Conservation (phyloP, 2,329 filamentous ascomycete genomes). For the Arthrobotrys iridis region DNA sequence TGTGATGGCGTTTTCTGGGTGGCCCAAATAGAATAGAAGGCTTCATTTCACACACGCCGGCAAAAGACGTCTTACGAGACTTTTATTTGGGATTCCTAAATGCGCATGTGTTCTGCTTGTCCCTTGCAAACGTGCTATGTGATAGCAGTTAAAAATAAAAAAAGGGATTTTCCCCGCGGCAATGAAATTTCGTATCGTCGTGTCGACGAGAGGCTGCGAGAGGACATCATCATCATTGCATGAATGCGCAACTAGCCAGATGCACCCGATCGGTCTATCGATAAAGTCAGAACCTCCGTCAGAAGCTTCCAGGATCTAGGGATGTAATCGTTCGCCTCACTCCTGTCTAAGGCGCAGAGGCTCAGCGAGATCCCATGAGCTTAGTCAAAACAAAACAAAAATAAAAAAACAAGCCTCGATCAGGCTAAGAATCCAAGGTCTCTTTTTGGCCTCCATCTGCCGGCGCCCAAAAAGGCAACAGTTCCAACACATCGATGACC, state of each 20-base stretch:
- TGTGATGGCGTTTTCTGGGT: conserved; percentile 28
- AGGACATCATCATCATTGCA: conserved; percentile 3
- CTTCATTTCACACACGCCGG: not conserved
- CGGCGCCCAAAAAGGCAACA: conserved; percentile 34
- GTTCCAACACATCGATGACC: conserved; percentile 27
- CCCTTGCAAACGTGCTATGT: not conserved
- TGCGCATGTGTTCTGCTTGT: not conserved
- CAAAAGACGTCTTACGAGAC: not conserved
- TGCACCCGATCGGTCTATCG: not conserved
- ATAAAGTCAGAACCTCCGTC: not conserved
- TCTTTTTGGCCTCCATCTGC: conserved; percentile 18
- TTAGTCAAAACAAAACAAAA: too few relatives aligned
- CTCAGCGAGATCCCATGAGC: not conserved
- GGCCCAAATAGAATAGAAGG: conserved; percentile 1
- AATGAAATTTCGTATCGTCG: not conserved
- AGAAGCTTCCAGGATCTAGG: not conserved
- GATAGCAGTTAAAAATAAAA: too few relatives aligned
- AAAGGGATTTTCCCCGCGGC: not conserved
- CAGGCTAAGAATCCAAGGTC: not conserved
- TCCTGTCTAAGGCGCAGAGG: not conserved
- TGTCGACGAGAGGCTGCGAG: not conserved
- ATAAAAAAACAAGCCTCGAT: not conserved
- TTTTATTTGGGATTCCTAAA: not conserved
- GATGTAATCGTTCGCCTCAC: not conserved
- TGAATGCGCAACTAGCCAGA: not conserved